Base-by-base conservation (phyloP, 345 rosid species). In the Salix koriyanagi region DNA sequence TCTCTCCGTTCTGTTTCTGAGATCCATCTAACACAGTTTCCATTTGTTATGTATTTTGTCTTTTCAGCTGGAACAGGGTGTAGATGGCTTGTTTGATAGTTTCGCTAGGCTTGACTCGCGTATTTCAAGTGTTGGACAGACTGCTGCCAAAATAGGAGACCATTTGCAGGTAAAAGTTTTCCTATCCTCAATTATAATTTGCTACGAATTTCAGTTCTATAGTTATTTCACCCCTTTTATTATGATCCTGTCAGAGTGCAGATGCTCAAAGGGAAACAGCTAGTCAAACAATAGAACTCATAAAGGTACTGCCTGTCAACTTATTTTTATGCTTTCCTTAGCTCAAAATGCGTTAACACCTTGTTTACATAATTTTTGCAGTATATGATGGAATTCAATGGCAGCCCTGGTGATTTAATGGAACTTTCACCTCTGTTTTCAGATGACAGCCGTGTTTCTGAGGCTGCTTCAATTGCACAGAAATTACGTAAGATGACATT, bases 231-330 rank as follows among this genome's bases (percentile, higher is more conserved):
- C 65, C 54, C 8, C n/a, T 64, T 71, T 75, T 36, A 67, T 71
- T 60, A 19, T 72, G 69, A 28, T 44, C 73, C 84, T 78, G 26
- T 79, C 88, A 96, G 99, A 96, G 95, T 91, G 97, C 98, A 80
- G 98, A 96, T 88, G 94, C 99, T 83, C 99, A 96, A 83, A 89
- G 99, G 72, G 99, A 92, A 85, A 96, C 97, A 61, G 98, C 99
- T 76, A 91, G 98, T 83, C 99, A 92, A 83, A 91, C 98, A 19
- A 96, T 96, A 82, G 99, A 96, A 73, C 98, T 94, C 77, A 91
- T 96, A 78, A 96, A 96, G 95, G 99, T 94, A 85, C 54, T 83
- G 21, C 65, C 42, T 67, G 36, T 60, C 65, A 69, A 75, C 75
- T 75, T 78, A 34, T 56, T 77, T 73, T 46, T 74, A 54, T 62